Conservation (phyloP, 2,329 filamentous ascomycete genomes). For the Cytospora piceicola region DNA sequence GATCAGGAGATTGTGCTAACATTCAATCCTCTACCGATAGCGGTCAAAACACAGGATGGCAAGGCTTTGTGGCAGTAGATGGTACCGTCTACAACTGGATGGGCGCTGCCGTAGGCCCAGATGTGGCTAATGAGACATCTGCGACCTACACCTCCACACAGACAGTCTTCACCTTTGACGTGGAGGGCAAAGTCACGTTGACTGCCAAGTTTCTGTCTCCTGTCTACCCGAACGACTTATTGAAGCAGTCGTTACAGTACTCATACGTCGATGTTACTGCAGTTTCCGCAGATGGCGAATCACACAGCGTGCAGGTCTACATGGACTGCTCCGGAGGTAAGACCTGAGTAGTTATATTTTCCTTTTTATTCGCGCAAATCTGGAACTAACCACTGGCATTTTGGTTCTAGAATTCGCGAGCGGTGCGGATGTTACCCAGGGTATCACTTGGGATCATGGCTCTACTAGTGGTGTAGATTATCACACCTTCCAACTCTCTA, state of each 20-base stretch:
- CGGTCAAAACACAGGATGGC: constrained; percentile 65
- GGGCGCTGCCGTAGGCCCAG: constrained; percentile 56
- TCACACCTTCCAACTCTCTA: constrained; percentile 63
- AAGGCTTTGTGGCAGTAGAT: constrained; percentile 72
- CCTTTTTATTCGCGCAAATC: not conserved
- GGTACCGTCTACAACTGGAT: constrained; percentile 68
- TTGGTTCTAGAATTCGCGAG: constrained; percentile 67
- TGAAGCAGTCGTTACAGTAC: constrained; percentile 69
- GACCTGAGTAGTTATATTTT: constrained; percentile 31
- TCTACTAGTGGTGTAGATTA: constrained; percentile 58
- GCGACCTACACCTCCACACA: constrained; percentile 74
- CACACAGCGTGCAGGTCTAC: constrained; percentile 72
- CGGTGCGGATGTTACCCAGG: constrained; percentile 56
- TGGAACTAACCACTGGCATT: constrained; percentile 24
- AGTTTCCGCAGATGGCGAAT: constrained; percentile 61
- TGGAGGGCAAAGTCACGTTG: constrained; percentile 63
- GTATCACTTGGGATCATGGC: constrained; percentile 66
- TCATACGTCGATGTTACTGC: constrained; percentile 71
- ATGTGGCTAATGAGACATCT: constrained; percentile 61
- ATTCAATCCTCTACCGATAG: constrained; percentile 40
- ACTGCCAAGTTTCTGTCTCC: constrained; percentile 73
- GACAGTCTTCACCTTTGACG: constrained; percentile 70
- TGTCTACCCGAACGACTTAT: constrained; percentile 67
- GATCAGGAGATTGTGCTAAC: not conserved
- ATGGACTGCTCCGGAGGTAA: constrained; percentile 71